Percentiles rank a stretch among this genome's conserved stretches.
Evolutionary conservation across 2,329 filamentous ascomycete species (phyloP).

Genomic region (Ascomycota sp.): DNA sequence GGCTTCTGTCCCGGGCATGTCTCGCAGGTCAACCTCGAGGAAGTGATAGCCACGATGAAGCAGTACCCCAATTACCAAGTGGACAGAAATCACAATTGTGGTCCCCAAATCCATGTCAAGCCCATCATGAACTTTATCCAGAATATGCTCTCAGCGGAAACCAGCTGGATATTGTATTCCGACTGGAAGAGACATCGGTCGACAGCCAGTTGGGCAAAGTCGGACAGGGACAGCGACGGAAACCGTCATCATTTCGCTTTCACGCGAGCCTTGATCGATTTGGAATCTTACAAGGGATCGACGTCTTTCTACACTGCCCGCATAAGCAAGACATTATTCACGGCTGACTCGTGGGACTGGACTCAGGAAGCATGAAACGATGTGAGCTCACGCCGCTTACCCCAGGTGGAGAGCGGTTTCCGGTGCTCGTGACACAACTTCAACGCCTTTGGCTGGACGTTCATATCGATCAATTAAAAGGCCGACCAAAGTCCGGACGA

Average conservation of each 20-base stretch:
- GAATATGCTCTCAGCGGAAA: constrained; percentile 27
- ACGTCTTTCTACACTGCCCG: constrained; percentile 27
- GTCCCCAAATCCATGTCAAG: constrained; percentile 42
- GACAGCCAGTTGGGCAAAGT: constrained; percentile 19
- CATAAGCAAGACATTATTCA: constrained; percentile 32
- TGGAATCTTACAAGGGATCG: constrained; percentile 26
- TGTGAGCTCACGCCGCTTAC: too few relatives aligned
- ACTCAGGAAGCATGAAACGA: constrained; percentile 27
- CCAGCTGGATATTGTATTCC: constrained; percentile 20
- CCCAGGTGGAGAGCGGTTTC: too few relatives aligned
- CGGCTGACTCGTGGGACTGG: constrained; percentile 38
- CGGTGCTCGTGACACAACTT: too few relatives aligned
- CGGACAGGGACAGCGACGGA: constrained; percentile 3
- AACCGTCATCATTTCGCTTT: constrained; percentile 21
- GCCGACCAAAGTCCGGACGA: too few relatives aligned
- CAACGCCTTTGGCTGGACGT: too few relatives aligned
- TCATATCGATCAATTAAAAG: too few relatives aligned
- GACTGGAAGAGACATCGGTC: constrained; percentile 24
- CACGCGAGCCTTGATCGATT: constrained; percentile 26
- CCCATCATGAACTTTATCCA: constrained; percentile 46
- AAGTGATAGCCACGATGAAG: constrained; percentile 37
- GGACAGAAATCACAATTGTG: constrained; percentile 58
- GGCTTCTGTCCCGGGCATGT: constrained; percentile 22
- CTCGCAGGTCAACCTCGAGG: constrained; percentile 40
- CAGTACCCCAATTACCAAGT: constrained; percentile 56